These are phyloP conservation scores for Rosa persica DNA, from an alignment of 306 rosid genomes.

Conservation along the genomic window DNA sequence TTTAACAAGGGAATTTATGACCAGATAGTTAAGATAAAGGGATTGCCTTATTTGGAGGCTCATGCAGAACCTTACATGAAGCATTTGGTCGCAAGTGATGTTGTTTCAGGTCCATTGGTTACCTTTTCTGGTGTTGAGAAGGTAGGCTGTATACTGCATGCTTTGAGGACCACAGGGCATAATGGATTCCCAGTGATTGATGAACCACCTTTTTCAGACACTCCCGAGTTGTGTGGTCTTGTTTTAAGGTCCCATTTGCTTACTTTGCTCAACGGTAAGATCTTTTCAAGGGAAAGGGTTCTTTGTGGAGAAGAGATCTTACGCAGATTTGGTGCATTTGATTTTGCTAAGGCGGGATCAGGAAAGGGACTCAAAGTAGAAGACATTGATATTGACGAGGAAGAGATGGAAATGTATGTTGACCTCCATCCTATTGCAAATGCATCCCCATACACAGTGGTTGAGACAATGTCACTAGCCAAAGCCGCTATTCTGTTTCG, in stretches of 20 bases:
- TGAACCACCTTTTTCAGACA: conserved; percentile 70
- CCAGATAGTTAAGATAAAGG: conserved; percentile 77
- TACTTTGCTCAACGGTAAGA: conserved; percentile 69
- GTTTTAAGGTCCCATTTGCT: conserved; percentile 86
- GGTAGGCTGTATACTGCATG: conserved; percentile 59
- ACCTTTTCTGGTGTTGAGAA: conserved; percentile 67
- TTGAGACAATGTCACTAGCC: conserved; percentile 77
- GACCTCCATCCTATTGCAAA: conserved; percentile 79
- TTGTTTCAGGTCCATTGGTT: conserved; percentile 65
- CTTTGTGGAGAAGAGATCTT: conserved; percentile 26
- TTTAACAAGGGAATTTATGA: conserved; percentile 82
- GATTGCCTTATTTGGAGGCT: conserved; percentile 76
- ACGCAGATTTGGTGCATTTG: conserved; percentile 43
- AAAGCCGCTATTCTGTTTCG: conserved; percentile 82
- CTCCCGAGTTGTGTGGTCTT: conserved; percentile 78
- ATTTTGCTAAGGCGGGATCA: conserved; percentile 81
- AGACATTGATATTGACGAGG: conserved; percentile 64
- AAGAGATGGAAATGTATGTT: conserved; percentile 78
- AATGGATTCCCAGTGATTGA: conserved; percentile 95
- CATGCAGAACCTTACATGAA: conserved; percentile 86
- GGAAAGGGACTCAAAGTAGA: conserved; percentile 80
- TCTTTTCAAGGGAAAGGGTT: conserved; percentile 47
- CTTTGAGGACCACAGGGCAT: conserved; percentile 50
- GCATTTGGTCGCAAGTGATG: conserved; percentile 63
- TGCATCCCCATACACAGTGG: conserved; percentile 66